Evolutionary conservation across 1,139 yeast genomes (phyloP).

Genomic region (Blastobotrys ciferrii): DNA sequence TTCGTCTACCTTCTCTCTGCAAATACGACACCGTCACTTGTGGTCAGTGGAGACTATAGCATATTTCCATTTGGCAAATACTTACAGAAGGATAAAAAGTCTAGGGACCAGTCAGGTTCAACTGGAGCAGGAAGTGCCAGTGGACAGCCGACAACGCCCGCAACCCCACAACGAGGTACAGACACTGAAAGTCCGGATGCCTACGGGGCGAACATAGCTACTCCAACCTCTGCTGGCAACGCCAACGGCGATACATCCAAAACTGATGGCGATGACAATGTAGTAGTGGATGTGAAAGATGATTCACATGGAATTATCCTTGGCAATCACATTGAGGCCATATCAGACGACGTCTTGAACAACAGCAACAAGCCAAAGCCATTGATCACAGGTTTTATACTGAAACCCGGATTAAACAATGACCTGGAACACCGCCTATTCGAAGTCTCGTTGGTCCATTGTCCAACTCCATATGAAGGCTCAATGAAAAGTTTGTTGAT

Average conservation of each 20-base stretch:
- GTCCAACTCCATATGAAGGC: conserved; percentile 36
- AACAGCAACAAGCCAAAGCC: conserved; percentile 50
- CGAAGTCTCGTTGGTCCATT: conserved; percentile 34
- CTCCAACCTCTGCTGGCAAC: conserved; percentile 1
- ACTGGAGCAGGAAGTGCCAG: neutral
- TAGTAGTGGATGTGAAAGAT: conserved; percentile 37
- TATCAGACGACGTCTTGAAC: conserved; percentile 10
- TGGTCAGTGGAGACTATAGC: conserved; percentile 41
- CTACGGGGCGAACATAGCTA: conserved; percentile 28
- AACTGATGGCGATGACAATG: conserved; percentile 25
- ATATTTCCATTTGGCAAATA: conserved; percentile 31
- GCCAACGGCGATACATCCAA: neutral
- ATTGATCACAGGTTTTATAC: conserved; percentile 18
- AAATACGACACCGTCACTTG: conserved; percentile 57
- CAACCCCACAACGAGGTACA: conserved; percentile 35
- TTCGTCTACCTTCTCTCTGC: conserved; percentile 72
- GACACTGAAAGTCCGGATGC: conserved; percentile 40
- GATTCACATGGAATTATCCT: conserved; percentile 60
- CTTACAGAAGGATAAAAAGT: conserved; percentile 12
- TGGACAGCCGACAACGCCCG: conserved; percentile 25
- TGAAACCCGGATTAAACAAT: conserved; percentile 20
- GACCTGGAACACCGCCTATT: conserved; percentile 24
- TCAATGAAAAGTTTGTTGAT: conserved; percentile 58
- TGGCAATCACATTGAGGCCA: conserved; percentile 8
- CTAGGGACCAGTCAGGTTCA: neutral